Conservation (phyloP, 306 rosid genomes). For the Aeschynomene evenia region DNA sequence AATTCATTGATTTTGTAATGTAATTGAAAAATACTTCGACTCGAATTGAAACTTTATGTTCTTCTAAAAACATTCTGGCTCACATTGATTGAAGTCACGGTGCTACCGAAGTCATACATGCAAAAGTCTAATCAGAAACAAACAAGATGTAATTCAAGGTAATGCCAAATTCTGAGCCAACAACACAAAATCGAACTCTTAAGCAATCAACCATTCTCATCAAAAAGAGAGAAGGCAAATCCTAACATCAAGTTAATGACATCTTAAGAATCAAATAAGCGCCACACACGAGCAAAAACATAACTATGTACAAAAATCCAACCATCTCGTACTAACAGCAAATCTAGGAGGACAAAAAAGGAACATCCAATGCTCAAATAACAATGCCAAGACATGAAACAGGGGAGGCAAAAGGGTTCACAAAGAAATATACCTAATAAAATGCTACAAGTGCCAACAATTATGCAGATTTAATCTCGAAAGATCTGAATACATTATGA, state of each 20-base stretch:
- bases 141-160: not conserved
- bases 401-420: not conserved
- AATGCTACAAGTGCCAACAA: constrained; percentile 1
- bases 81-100: not conserved
- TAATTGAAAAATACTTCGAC: not conserved
- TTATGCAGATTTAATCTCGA: not conserved
- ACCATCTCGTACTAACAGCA: not conserved
- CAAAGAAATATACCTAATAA: not conserved
- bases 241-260: too few species aligned
- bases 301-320: not conserved
- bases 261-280: not conserved
- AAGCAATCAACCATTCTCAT: not conserved
- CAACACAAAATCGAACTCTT: not conserved
- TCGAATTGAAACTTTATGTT: not conserved
- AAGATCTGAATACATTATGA: constrained; percentile 1
- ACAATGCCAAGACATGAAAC: not conserved
- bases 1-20: not conserved
- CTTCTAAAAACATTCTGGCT: not conserved
- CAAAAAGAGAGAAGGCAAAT: not conserved
- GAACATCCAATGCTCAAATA: too few species aligned
- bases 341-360: not conserved
- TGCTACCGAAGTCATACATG: not conserved
- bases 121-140: too few species aligned
- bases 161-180: not conserved
- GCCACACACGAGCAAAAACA: not conserved